Evolutionary conservation across 306 rosid species (phyloP), one percentile per base, ranked within the genome.

Genomic region (Dalbergia cultrata): DNA sequence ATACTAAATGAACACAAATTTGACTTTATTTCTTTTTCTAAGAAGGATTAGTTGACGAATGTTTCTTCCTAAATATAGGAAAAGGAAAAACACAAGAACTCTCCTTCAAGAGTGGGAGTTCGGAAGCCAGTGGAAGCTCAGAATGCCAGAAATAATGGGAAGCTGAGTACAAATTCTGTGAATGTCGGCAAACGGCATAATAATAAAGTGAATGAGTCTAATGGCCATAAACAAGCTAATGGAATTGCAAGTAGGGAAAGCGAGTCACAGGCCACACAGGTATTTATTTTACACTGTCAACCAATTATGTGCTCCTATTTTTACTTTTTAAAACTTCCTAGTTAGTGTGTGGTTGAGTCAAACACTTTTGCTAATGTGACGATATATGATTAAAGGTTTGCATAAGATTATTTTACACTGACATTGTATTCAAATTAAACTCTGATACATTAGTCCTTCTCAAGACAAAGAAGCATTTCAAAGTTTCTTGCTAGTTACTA

Each of bases 251-350:
- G 44, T 43, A 76, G 49, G 12, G 90, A 66, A 56, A 88, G 73
- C 13, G 87, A 80, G 69, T 56, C 90, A 79, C 90, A 85, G 67
- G 68, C 83, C 18, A 86, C 91, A 13, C 94, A 88, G 94, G 95
- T 85, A 70, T 44, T 26, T 77, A 66, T 37, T 4, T 37, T 37
- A 37, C 8, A 4, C 41, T 4, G 5, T 37, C 41, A 37, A 0
- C 5, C 5, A 37, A 7, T 37, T 37, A 4, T 37, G 41, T 37
- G 0, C 41, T 37, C 7, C 41, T 4, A 37, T 5, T 37, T 37
- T 37, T 37, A 26, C 2, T 26, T 26, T 26, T 26, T 26, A 26
- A 26, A 26, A 26, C 31, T 26, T 26, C 31, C 2, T 1, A 26
- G 31, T 2, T 26, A 26, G 3, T 26, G 31, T 7, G 0, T 37